These are phyloP conservation scores for Candida buenavistaensis DNA, from an alignment of 1,139 yeast species.

Conservation along the genomic window DNA sequence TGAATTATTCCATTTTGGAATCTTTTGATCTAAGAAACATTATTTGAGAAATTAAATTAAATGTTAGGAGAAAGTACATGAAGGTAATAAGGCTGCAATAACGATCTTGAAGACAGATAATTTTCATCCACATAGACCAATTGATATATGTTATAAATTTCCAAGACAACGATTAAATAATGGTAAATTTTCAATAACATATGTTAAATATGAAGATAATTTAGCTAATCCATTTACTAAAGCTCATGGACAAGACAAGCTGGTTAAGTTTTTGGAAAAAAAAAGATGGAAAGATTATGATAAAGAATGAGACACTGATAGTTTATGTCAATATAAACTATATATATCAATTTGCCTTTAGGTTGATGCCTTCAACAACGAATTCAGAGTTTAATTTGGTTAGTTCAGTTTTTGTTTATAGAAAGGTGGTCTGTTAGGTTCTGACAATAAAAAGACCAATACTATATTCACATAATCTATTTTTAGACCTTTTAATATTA, in stretches of 20 bases:
- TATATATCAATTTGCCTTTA: no score
- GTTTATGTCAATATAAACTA: no score
- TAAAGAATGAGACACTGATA: no score
- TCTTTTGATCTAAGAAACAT: not conserved
- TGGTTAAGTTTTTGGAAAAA: no score
- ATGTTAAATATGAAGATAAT: conserved; percentile 1
- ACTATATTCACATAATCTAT: no score
- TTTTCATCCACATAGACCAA: conserved; percentile 4
- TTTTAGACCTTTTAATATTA: no score
- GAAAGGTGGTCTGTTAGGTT: no score
- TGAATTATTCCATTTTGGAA: not conserved
- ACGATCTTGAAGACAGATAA: conserved; percentile 1
- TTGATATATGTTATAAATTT: conserved; percentile 2
- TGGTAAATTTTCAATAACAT: conserved; percentile 1
- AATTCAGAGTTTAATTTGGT: no score
- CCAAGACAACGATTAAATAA: conserved; percentile 3
- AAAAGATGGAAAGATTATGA: no score
- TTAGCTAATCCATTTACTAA: conserved; percentile 1
- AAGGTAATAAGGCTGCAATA: conserved; percentile 2
- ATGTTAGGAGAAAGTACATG: conserved; percentile 1
- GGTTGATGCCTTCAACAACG: no score
- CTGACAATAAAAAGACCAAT: no score
- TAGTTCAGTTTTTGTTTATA: no score
- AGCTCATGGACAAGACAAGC: not conserved
- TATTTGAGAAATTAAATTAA: not conserved